Conservation (phyloP, 495 filamentous ascomycete genomes). For the Trichoderma gamsii region DNA sequence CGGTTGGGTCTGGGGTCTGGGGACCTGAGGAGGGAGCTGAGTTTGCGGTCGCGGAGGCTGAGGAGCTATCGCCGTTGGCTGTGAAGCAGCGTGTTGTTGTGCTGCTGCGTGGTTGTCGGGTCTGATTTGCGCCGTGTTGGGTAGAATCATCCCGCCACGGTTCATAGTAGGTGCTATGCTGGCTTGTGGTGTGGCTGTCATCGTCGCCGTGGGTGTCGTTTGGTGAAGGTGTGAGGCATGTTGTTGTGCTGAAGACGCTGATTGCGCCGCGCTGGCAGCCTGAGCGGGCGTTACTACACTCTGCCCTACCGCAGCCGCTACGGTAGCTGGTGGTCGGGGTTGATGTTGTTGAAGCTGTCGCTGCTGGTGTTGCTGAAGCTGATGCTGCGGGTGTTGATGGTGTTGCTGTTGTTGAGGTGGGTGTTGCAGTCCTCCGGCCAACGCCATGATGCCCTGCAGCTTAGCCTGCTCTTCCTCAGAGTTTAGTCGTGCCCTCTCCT, state of each 20-base stretch:
- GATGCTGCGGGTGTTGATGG: background rate
- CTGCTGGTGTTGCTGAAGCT: constrained; percentile 2
- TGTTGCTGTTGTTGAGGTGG: constrained; percentile 21
- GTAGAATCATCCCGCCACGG: background rate
- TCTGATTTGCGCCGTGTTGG: background rate
- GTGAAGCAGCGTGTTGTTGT: background rate
- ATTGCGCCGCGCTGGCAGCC: constrained; percentile 9
- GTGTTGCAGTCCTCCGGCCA: constrained; percentile 28
- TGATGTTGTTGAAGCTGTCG: background rate
- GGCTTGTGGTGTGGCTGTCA: background rate
- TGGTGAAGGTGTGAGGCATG: constrained; percentile 11
- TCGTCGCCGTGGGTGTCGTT: background rate
- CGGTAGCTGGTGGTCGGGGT: background rate
- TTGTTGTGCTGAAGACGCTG: constrained; percentile 2
- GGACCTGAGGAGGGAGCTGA: constrained; percentile 14
- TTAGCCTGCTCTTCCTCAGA: constrained; percentile 66
- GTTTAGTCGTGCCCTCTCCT: constrained; percentile 60
- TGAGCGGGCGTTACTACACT: constrained; percentile 14
- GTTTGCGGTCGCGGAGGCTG: constrained; percentile 5
- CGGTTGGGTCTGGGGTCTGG: background rate
- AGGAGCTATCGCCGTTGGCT: background rate
- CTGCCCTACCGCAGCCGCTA: constrained; percentile 2
- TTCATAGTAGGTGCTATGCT: background rate
- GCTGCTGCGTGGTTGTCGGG: background rate
- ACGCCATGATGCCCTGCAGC: constrained; percentile 29